Evolutionary conservation across 352 stramenopile species (phyloP), one percentile per base, ranked within the genome.

Genomic region (Pythium monospermum): DNA sequence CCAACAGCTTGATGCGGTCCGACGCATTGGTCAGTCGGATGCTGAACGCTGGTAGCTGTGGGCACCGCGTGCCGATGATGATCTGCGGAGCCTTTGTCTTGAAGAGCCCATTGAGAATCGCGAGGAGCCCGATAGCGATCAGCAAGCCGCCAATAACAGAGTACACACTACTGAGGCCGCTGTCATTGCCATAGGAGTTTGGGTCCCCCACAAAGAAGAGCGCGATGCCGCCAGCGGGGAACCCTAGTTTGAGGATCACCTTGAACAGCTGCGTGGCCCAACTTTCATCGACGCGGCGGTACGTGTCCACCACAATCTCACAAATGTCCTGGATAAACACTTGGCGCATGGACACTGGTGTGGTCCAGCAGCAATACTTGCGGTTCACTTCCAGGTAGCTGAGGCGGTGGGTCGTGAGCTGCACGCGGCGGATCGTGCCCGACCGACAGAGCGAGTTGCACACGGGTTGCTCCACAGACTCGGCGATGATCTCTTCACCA

Each of bases 41-140:
- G 32, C 19, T 19, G n/a, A 64, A 59, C 18, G 49, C 31, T 8
- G 48, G 37, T 4, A 54, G 15, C 19, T 59, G 49, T 6, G 56
- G 25, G 25, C 56, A 59, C 19, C 48, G 56, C 13, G 49, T 59
- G 18, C 32, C 41, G 23, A 64, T 53, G 48, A 57, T 39, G 26
- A 59, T 31, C 18, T 59, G 25, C 2, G 40, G 47, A 26, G 43
- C 25, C 6, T 22, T 50, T 15, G 40, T 59, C 12, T 19, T 47
- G 26, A 35, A 53, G 1, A 43, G 10, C 15, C 42, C 21, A 7
- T 42, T 15, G 15, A 59, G 45, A 12, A 47, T 32, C 4, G 27
- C 26, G 18, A 54, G 12, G 3, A 23, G 13, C 12, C 26, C 31
- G 18, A 49, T 11, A 12, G n/a, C 27, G 21, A 60, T 41, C 31